Conservation (phyloP, 495 filamentous ascomycete genomes). For the Penicillium arizonense region DNA sequence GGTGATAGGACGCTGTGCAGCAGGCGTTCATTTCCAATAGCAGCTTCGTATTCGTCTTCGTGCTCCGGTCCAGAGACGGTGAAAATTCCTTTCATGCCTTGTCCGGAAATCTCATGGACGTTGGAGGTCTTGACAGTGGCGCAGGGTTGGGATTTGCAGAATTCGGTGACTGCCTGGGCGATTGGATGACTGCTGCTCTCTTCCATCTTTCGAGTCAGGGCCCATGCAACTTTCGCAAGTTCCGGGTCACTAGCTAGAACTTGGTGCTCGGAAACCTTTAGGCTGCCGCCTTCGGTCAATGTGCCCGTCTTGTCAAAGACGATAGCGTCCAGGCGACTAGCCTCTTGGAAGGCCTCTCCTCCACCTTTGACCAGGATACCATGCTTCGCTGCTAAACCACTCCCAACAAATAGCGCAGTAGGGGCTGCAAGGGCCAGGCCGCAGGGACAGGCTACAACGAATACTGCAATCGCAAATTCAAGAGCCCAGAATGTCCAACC, state of each 20-base stretch:
- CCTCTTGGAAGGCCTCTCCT: conserved; percentile 93
- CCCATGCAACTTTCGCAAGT: conserved; percentile 40
- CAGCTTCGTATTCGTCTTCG: conserved; percentile 53
- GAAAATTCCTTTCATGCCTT: conserved; percentile 75
- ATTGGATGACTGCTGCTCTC: conserved; percentile 85
- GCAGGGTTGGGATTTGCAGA: conserved; percentile 51
- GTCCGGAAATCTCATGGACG: conserved; percentile 75
- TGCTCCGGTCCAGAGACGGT: conserved; percentile 22
- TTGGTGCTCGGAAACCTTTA: conserved; percentile 72
- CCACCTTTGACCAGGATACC: conserved; percentile 95
- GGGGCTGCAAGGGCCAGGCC: conserved; percentile 90
- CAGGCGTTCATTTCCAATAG: conserved; percentile 82
- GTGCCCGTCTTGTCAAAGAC: conserved; percentile 98
- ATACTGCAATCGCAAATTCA: conserved; percentile 91
- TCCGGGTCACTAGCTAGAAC: conserved; percentile 44
- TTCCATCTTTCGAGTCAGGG: conserved; percentile 65
- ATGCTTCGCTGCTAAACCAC: conserved; percentile 80
- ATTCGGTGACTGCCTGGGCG: conserved; percentile 73
- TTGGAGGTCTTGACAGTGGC: conserved; percentile 38
- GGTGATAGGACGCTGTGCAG: conserved; percentile 42
- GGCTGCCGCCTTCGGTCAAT: conserved; percentile 79
- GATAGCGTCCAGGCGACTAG: conserved; percentile 78
- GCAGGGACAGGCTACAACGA: conserved; percentile 93
- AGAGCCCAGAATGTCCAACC: conserved; percentile 87
- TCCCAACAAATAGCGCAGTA: conserved; percentile 89